Percentiles rank a stretch among this genome's conserved stretches.
These are phyloP conservation scores for Kalmusia sp. DNA, from an alignment of 2,329 filamentous ascomycete species.

Conservation along the genomic window DNA sequence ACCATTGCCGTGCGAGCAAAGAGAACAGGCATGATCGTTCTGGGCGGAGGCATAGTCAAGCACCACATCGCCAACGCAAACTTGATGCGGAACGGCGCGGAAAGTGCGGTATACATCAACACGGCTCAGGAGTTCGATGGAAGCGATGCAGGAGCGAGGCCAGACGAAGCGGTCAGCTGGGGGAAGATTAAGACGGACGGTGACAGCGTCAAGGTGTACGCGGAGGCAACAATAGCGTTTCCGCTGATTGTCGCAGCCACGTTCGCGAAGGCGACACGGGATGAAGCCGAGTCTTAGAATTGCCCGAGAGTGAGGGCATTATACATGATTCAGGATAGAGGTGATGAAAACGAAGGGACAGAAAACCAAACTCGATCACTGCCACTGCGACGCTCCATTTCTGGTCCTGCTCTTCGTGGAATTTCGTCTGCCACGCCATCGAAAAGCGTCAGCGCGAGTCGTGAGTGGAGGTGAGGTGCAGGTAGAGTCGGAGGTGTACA, in stretches of 20 bases:
- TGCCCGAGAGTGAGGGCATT: no score
- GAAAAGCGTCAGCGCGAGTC: background rate
- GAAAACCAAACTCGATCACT: no score
- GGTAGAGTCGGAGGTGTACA: slow-evolving; percentile 8
- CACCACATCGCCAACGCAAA: slow-evolving; percentile 98
- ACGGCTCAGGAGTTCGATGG: slow-evolving; percentile 98
- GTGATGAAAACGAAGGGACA: no score
- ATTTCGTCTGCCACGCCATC: slow-evolving; percentile 1
- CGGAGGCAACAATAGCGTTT: slow-evolving; percentile 72
- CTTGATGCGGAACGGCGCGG: slow-evolving; percentile 95
- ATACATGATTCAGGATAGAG: no score
- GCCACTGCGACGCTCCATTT: background rate
- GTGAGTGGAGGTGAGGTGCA: slow-evolving; percentile 8
- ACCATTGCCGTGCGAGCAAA: slow-evolving; percentile 88
- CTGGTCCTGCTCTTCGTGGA: background rate
- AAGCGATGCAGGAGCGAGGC: slow-evolving; percentile 91
- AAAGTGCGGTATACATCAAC: slow-evolving; percentile 97
- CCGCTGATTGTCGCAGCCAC: slow-evolving; percentile 72
- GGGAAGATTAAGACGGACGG: slow-evolving; percentile 94
- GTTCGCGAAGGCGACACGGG: slow-evolving; percentile 57
- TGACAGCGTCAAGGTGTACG: slow-evolving; percentile 84
- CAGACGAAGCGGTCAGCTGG: slow-evolving; percentile 98
- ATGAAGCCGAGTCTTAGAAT: background rate
- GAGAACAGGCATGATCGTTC: slow-evolving; percentile 90
- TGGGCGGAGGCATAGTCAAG: slow-evolving; percentile 95